Conservation (phyloP, 2,329 filamentous ascomycete species). For the Venturia asperata region DNA sequence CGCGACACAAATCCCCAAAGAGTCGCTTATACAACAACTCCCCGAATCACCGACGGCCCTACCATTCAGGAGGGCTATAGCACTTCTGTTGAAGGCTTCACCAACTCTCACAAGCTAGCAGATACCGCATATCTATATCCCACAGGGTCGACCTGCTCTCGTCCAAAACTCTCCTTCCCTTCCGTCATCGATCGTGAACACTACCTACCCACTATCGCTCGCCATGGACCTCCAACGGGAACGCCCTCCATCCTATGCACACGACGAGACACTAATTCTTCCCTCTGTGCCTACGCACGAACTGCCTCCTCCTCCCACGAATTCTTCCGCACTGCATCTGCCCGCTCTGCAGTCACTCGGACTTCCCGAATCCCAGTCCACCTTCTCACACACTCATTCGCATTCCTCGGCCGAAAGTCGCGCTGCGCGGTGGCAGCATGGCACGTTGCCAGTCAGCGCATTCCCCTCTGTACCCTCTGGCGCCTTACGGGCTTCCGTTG, state of each 20-base stretch:
- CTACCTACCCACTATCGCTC: neutral
- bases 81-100: neutral
- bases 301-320: conserved; percentile 23
- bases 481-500: conserved; percentile 12
- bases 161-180: neutral
- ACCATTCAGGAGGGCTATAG: neutral
- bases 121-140: neutral
- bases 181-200: conserved; percentile 18
- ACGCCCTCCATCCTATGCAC: conserved; percentile 37
- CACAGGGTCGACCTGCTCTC: neutral
- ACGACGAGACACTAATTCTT: conserved; percentile 37
- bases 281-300: conserved; percentile 37
- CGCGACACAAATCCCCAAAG: conserved; percentile 14
- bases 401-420: conserved; percentile 31
- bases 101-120: neutral
- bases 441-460: conserved; percentile 23
- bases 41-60: conserved; percentile 7
- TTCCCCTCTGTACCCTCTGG: conserved; percentile 32
- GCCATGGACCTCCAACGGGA: conserved; percentile 26
- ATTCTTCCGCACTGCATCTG: conserved; percentile 30
- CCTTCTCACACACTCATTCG: conserved; percentile 21
- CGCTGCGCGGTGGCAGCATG: conserved; percentile 26
- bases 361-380: conserved; percentile 25
- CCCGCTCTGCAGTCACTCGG: conserved; percentile 41
- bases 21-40: neutral